phyloP scores from a whole-genome alignment of 1,139 yeast species.

The Geotrichum phurueaensis region DNA sequence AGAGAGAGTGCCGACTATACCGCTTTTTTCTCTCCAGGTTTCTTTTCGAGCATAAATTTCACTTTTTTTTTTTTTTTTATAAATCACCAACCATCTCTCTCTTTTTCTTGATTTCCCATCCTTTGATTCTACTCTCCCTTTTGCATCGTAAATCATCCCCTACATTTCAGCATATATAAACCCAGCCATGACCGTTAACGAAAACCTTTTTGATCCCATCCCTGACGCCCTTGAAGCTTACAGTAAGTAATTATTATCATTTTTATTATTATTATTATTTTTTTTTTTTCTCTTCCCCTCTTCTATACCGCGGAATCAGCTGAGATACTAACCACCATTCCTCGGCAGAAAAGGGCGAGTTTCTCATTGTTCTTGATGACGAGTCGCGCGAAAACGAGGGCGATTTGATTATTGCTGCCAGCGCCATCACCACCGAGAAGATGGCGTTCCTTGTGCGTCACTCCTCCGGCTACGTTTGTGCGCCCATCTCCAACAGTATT shows the following conservation, averaged over 20 bases:
- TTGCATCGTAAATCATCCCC: background rate
- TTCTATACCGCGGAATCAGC: background rate
- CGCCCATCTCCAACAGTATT: conserved; percentile 68
- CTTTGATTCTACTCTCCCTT: background rate
- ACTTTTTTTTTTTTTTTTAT: background rate
- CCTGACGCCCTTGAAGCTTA: conserved; percentile 75
- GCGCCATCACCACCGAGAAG: conserved; percentile 66
- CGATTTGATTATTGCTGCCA: conserved; percentile 89
- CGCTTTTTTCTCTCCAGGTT: background rate
- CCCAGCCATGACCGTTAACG: conserved; percentile 15
- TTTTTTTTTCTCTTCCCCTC: background rate
- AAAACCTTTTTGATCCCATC: conserved; percentile 47
- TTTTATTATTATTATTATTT: background rate
- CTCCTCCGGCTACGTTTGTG: conserved; percentile 86
- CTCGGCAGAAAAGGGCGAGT: conserved; percentile 62
- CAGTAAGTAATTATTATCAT: conserved; percentile 33
- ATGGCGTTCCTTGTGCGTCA: conserved; percentile 94
- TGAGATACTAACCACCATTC: background rate
- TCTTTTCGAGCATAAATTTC: background rate
- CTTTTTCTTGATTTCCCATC: background rate
- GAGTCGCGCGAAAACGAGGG: conserved; percentile 97
- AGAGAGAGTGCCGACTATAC: background rate
- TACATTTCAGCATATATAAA: background rate
- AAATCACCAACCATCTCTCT: background rate
- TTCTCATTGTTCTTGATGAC: conserved; percentile 91